Evolutionary conservation across 805 yeast species (phyloP), one percentile per base, ranked within the genome.

Genomic region (Wickerhamomyces xylosicus): DNA sequence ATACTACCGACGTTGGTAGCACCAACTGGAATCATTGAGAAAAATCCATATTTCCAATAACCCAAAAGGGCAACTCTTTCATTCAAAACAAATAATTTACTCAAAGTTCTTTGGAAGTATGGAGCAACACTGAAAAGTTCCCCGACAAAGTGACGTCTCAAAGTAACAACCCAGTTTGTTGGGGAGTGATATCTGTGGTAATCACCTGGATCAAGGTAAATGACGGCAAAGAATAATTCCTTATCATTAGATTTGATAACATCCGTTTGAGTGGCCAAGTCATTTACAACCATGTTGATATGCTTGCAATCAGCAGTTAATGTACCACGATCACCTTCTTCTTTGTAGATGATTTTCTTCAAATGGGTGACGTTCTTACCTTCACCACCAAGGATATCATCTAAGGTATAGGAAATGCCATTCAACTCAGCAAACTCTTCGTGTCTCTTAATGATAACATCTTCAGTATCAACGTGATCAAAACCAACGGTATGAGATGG

Each of bases 1-100:
- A 92, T 92, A 52, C 95, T 82, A 5, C 99, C 99, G 22, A 92
- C 99, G 62, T 92, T 92, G 3, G 98, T 92, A 19, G 99, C 99
- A 13, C 99, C 99, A 11, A 92, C 98, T 0, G 99, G 97, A 1
- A 95, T 90, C 99, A 92, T 92, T 47, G 94, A 81, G 64, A 92
- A 92, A 52, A 92, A 92, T 0, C 99, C 99, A 57, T 92, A 73
- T 56, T 83, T 85, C 98, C 98, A 92, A 53, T 85, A 79, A 2
- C 99, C 99, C 41, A 92, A 70, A 37, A 92, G 63, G 0, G 98
- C 95, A 3, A 92, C 98, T 50, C 99, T 73, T 62, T 92, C 99
- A 57, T 92, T 92, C 49, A 92, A 65, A 4, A 90, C 85, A 57
- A 92, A 92, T 47, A 92, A 71, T 31, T 92, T 90, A 39, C 81